These are phyloP conservation scores for Podospora appendiculata DNA, from an alignment of 495 filamentous ascomycete species.

Conservation along the genomic window DNA sequence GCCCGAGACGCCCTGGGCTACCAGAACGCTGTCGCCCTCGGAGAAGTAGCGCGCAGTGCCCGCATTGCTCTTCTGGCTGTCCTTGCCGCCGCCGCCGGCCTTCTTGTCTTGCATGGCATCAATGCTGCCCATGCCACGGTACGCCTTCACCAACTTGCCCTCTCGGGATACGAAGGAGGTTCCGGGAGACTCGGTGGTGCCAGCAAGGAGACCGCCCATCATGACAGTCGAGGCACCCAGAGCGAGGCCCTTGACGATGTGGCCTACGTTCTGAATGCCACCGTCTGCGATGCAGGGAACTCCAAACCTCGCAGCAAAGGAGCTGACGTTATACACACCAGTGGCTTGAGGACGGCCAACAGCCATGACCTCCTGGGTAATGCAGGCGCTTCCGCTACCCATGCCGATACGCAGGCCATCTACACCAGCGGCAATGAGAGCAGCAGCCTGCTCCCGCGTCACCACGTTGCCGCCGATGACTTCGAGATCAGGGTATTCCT, in stretches of 20 bases:
- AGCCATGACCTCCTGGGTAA: constrained; percentile 99
- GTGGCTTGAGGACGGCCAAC: constrained; percentile 93
- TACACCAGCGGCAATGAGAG: constrained; percentile 85
- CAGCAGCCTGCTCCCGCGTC: constrained; percentile 86
- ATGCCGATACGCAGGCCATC: constrained; percentile 98
- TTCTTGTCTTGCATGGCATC: constrained; percentile 99
- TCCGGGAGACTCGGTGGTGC: constrained; percentile 94
- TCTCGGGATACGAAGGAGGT: constrained; percentile 93
- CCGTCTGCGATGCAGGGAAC: constrained; percentile 98
- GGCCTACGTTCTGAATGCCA: constrained; percentile 95
- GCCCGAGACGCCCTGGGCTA: constrained; percentile 91
- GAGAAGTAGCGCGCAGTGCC: constrained; percentile 98
- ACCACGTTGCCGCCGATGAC: constrained; percentile 98
- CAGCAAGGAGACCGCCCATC: constrained; percentile 97
- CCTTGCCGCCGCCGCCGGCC: constrained; percentile 56
- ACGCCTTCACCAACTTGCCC: constrained; percentile 97
- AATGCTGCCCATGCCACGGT: constrained; percentile 97
- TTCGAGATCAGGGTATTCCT: constrained; percentile 74
- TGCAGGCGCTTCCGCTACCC: constrained; percentile 96
- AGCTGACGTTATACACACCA: constrained; percentile 78
- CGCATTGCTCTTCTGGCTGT: constrained; percentile 83
- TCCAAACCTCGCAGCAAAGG: constrained; percentile 86
- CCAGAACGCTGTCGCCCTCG: constrained; percentile 86
- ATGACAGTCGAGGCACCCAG: constrained; percentile 94
- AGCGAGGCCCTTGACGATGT: constrained; percentile 96